Percentiles rank a stretch among this genome's conserved stretches.
Evolutionary conservation across 148 eudicot genomes (phyloP).

Genomic region (Simmondsia chinensis): DNA sequence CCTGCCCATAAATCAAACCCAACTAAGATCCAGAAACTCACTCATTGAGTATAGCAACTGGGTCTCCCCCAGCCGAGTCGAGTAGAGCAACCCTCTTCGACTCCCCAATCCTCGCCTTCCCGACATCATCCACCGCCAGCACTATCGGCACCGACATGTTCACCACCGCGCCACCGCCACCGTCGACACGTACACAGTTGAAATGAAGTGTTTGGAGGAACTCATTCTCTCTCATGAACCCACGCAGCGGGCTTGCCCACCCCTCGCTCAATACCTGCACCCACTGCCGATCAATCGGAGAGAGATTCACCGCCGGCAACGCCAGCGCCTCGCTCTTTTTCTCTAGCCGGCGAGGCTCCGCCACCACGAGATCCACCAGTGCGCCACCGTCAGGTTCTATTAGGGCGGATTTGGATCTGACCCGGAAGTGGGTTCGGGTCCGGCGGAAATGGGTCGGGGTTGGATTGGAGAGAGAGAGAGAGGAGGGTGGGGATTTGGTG

Average conservation of each 20-base stretch:
- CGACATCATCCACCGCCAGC: slow-evolving; percentile 54
- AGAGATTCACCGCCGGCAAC: slow-evolving; percentile 40
- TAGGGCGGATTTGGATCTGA: slow-evolving; percentile 9
- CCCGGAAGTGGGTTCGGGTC: too few species aligned
- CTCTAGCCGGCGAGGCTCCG: slow-evolving; percentile 15
- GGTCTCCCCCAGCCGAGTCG: slow-evolving; percentile 25
- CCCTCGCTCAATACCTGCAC: slow-evolving; percentile 96
- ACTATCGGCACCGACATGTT: slow-evolving; percentile 98
- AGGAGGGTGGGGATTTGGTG: too few species aligned
- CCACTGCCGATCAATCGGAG: slow-evolving; percentile 66
- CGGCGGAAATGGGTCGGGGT: too few species aligned
- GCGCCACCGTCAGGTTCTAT: slow-evolving; percentile 84
- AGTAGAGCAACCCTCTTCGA: slow-evolving; percentile 47
- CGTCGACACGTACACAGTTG: slow-evolving; percentile 68
- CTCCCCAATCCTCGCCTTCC: slow-evolving; percentile 45
- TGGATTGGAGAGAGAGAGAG: too few species aligned
- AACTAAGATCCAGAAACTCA: slow-evolving; percentile 21
- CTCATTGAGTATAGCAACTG: slow-evolving; percentile 66
- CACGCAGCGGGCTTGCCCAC: slow-evolving; percentile 87
- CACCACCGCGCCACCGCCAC: slow-evolving; percentile 48
- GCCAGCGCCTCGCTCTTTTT: slow-evolving; percentile 22
- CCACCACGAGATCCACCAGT: slow-evolving; percentile 45
- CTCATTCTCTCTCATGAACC: slow-evolving; percentile 91
- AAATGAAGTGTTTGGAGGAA: slow-evolving; percentile 99
- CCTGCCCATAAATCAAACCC: neutral